phyloP scores from a whole-genome alignment of 768 basidiomycete genomes.

The Auricularia heimuer region DNA sequence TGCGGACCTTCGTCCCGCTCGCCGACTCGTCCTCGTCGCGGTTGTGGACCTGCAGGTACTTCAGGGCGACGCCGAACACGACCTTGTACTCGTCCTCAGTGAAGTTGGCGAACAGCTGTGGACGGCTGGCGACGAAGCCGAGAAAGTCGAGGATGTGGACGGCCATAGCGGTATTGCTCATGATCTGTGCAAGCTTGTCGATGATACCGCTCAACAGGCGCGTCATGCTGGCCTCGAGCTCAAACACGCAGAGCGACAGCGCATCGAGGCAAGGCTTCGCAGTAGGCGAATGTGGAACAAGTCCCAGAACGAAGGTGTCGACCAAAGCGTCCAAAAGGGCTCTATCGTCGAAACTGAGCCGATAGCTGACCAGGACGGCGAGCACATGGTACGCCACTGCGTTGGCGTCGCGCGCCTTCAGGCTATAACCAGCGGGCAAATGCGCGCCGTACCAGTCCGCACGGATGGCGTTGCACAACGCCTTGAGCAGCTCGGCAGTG shows the following conservation, averaged over 20 bases:
- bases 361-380: conserved; percentile 81
- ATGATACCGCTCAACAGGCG: conserved; percentile 71
- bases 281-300: conserved; percentile 57
- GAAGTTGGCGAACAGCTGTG: conserved; percentile 76
- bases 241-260: conserved; percentile 77
- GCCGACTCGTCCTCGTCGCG: conserved; percentile 27
- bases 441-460: conserved; percentile 40
- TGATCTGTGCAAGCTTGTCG: conserved; percentile 83
- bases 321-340: conserved; percentile 55
- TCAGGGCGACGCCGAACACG: conserved; percentile 88
- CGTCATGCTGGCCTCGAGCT: conserved; percentile 72
- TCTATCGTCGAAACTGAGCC: conserved; percentile 59
- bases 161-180: conserved; percentile 86
- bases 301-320: conserved; percentile 59
- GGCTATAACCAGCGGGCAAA: conserved; percentile 34
- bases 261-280: conserved; percentile 89
- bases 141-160: conserved; percentile 95
- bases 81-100: conserved; percentile 84
- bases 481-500: conserved; percentile 51
- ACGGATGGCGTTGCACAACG: conserved; percentile 57
- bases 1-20: conserved; percentile 39
- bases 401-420: conserved; percentile 75
- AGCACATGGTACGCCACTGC: conserved; percentile 82
- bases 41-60: conserved; percentile 82
- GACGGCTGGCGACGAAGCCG: conserved; percentile 73